A percentile compares a stretch with the other conserved stretches of the same genome.
phyloP scores from a whole-genome alignment of 2,329 filamentous ascomycete species.

The Xylaria sp. region DNA sequence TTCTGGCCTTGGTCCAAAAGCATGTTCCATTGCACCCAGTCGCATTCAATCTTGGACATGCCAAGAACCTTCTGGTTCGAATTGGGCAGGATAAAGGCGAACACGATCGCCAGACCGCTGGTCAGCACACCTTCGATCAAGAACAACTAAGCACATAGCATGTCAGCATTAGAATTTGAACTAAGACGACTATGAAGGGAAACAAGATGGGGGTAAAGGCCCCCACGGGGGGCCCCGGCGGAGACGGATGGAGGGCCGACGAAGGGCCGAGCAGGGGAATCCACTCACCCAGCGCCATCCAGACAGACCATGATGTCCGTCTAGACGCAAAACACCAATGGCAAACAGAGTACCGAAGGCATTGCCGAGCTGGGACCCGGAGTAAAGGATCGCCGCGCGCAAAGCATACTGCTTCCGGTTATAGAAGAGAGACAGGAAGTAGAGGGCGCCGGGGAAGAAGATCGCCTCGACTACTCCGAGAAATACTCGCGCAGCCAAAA shows the following conservation, averaged over 20 bases:
- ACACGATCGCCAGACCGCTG: conserved; percentile 24
- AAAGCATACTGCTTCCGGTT: conserved; percentile 45
- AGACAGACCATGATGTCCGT: conserved; percentile 32
- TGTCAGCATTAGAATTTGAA: not conserved
- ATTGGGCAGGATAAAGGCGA: conserved; percentile 30
- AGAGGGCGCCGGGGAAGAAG: conserved; percentile 55
- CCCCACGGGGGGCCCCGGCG: too few species aligned
- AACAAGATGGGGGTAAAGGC: too few species aligned
- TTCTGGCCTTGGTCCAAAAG: conserved; percentile 30
- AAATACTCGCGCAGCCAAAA: conserved; percentile 54
- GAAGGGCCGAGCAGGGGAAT: too few species aligned
- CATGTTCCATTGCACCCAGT: conserved; percentile 34
- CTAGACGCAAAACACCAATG: conserved; percentile 39
- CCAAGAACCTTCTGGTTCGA: conserved; percentile 30
- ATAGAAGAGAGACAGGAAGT: conserved; percentile 49
- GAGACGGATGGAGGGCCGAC: not conserved
- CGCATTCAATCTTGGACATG: conserved; percentile 30
- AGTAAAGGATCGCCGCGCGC: conserved; percentile 43
- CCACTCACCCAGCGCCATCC: conserved; percentile 41
- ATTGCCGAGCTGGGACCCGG: conserved; percentile 41
- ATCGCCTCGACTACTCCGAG: conserved; percentile 61
- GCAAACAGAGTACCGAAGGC: conserved; percentile 46
- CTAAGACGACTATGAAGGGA: too few species aligned
- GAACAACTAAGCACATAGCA: conserved; percentile 20
- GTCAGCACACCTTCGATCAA: conserved; percentile 33